Evolutionary conservation across 1,284 basidiomycete genomes (phyloP).

Genomic region (Heliocybe sulcata): DNA sequence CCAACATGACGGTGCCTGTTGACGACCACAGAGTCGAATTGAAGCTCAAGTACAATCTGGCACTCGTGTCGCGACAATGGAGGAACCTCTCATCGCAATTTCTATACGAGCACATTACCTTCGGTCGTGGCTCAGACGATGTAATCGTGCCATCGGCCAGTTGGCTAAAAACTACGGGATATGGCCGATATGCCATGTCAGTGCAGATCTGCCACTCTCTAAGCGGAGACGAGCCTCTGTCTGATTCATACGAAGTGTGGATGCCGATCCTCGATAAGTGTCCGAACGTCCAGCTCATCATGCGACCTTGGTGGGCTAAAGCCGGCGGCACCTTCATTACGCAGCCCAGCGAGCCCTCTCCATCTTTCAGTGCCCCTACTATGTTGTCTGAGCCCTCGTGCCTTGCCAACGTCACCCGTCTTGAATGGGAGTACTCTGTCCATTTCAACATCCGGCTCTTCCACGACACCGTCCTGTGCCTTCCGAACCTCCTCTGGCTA

Average conservation of each 20-base stretch:
- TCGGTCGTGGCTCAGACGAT: not conserved
- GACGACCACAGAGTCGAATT: not conserved
- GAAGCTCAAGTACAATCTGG: not conserved
- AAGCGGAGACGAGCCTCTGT: not conserved
- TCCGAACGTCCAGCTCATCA: not conserved
- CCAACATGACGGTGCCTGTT: not conserved
- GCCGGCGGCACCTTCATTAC: no score
- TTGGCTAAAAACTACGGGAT: not conserved
- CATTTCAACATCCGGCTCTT: not conserved
- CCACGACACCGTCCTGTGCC: not conserved
- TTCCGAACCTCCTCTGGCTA: not conserved
- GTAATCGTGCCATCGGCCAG: not conserved
- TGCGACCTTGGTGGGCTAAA: not conserved
- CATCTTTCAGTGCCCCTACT: not conserved
- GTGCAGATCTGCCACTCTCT: not conserved
- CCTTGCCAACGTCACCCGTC: not conserved
- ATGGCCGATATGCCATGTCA: not conserved
- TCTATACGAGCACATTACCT: not conserved
- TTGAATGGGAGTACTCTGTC: not conserved
- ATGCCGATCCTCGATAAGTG: not conserved
- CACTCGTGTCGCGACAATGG: not conserved
- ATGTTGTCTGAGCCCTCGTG: not conserved
- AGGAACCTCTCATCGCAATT: not conserved
- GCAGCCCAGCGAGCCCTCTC: no score
- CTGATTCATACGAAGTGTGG: not conserved